These are phyloP conservation scores for Saccharomyces hybrid DNA, from an alignment of 1,139 yeast genomes.

Conservation along the genomic window DNA sequence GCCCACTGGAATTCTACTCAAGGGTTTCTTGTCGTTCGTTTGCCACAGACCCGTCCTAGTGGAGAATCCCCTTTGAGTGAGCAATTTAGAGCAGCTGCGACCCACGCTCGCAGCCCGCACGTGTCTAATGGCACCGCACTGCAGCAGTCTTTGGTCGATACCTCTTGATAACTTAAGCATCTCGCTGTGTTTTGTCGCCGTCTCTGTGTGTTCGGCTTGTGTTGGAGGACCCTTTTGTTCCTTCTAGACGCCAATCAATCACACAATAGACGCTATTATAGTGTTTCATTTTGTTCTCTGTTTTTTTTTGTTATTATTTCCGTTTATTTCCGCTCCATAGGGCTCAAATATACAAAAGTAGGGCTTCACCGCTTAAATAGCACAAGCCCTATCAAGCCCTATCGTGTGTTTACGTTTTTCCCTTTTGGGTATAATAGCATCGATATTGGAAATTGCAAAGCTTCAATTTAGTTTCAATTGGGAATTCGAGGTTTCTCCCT, in stretches of 20 bases:
- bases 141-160: neutral
- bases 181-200: neutral
- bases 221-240: neutral
- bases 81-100: neutral
- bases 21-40: constrained; percentile 30
- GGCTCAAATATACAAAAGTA: neutral
- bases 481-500: neutral
- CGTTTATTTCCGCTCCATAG: neutral
- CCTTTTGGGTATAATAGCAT: constrained; percentile 2
- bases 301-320: constrained; percentile 1
- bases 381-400: neutral
- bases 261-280: neutral
- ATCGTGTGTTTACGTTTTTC: constrained; percentile 4
- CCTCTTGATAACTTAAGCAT: neutral
- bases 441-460: neutral
- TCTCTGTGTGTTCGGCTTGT: too few species aligned
- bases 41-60: neutral
- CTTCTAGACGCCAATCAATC: neutral
- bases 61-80: neutral
- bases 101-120: neutral
- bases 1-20: constrained; percentile 49
- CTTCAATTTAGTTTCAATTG: neutral
- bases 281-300: constrained; percentile 4
- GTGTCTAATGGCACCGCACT: neutral
- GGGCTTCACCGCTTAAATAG: neutral